phyloP scores from a whole-genome alignment of 805 yeast genomes.

The Metschnikowia koreensis region DNA sequence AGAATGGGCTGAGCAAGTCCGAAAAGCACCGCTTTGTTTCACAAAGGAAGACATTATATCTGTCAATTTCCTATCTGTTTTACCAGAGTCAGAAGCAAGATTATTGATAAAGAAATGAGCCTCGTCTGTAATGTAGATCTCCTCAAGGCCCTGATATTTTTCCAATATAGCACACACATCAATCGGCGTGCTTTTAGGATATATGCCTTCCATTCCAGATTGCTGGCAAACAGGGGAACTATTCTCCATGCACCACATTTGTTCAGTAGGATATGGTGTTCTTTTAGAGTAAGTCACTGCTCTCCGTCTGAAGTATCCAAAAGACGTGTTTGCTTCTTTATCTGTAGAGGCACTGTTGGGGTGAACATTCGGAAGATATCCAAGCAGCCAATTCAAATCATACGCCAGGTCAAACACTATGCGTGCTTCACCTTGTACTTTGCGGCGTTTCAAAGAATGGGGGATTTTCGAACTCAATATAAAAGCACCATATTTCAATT shows the following conservation, averaged over 20 bases:
- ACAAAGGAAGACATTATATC: neutral
- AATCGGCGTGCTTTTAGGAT: neutral
- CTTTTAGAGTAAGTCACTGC: neutral
- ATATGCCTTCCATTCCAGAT: neutral
- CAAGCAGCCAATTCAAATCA: constrained; percentile 2
- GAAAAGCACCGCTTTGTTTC: too few relatives aligned
- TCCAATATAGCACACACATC: neutral
- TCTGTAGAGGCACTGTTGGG: too few relatives aligned
- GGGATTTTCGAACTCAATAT: neutral
- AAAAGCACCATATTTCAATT: neutral
- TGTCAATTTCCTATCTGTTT: neutral
- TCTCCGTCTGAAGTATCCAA: neutral
- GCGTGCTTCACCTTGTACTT: neutral
- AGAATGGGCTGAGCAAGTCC: too few relatives aligned
- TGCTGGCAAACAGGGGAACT: neutral
- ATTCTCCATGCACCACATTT: neutral
- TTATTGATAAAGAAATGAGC: constrained; percentile 5
- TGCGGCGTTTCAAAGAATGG: neutral
- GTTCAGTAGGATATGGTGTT: neutral
- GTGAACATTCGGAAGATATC: neutral
- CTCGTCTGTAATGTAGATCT: constrained; percentile 3
- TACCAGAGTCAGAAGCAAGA: neutral
- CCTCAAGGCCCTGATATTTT: constrained; percentile 2
- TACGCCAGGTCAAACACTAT: neutral
- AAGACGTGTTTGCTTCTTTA: too few relatives aligned